Evolutionary conservation across 2,329 filamentous ascomycete species (phyloP).

Genomic region (Trichoderma endophyticum): DNA sequence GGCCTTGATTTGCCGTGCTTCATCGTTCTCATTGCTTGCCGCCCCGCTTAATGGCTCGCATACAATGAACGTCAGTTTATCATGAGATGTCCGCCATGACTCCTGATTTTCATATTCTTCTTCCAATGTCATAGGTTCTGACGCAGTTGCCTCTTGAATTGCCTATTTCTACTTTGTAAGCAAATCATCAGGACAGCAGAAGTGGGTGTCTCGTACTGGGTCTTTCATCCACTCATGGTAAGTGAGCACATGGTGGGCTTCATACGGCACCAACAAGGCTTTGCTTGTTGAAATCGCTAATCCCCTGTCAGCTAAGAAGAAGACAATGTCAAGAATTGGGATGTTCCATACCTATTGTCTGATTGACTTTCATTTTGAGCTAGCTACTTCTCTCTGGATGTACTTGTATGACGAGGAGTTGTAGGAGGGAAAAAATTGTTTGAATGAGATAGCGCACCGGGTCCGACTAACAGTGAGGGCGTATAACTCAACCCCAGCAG

Average conservation of each 20-base stretch:
- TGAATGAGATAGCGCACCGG: neutral
- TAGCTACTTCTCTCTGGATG: neutral
- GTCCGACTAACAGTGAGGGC: neutral
- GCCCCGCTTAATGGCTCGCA: conserved; percentile 50
- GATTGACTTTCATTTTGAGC: conserved; percentile 44
- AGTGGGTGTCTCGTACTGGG: conserved; percentile 43
- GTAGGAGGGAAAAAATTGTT: neutral
- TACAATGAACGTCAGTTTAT: conserved; percentile 91
- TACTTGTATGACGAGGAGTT: neutral
- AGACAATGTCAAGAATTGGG: neutral
- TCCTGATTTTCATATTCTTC: conserved; percentile 88
- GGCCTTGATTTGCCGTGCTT: conserved; percentile 26
- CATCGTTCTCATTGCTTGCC: neutral
- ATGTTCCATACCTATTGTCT: conserved; percentile 38
- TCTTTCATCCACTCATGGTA: conserved; percentile 95
- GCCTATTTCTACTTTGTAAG: conserved; percentile 43
- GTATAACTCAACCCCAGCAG: neutral
- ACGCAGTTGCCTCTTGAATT: conserved; percentile 81
- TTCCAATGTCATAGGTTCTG: conserved; percentile 72
- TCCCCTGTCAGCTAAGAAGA: neutral
- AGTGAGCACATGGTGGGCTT: conserved; percentile 70
- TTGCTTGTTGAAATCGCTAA: conserved; percentile 65
- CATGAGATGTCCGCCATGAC: conserved; percentile 76
- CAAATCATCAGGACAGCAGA: neutral
- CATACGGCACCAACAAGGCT: conserved; percentile 80